Evolutionary conservation across 108 stramenopile species (phyloP), one percentile per base, ranked within the genome.

Genomic region (Asterionellopsis glacialis): DNA sequence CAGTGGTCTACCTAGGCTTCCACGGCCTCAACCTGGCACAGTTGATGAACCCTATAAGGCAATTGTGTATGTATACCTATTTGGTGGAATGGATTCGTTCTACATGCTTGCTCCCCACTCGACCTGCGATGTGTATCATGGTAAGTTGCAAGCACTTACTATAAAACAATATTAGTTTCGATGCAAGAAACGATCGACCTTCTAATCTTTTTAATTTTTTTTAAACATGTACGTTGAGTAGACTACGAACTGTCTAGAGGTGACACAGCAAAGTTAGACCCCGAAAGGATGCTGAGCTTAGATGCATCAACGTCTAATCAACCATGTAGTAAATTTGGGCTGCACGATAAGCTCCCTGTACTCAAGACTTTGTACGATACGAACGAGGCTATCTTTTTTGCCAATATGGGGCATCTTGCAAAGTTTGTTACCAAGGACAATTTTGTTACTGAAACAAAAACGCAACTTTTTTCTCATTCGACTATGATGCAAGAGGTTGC

Each of bases 21-120:
- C 25, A 45, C 13, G 41, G 0, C 53, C 65, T n/a, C 59, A 51
- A 11, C 14, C 38, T 48, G 3, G 48, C 9, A 10, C 55, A 14
- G 57, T 24, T 28, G 33, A 63, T 41, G 28, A 43, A 33, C 23
- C 61, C 4, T 69, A 69, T 58, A 74, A 69, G 56, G 75, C 75
- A 33, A 60, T 76, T 50, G 71, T 76, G 14, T 76, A 68, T 49
- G 57, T 76, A 16, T 53, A 63, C 40, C 43, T 74, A 23, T 52
- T 59, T 45, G 73, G 73, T 23, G 75, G 70, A 19, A 55, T 63
- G 51, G 75, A 76, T 47, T 71, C 69, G n/a, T 75, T 74, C 61
- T 75, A 78, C 45, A 27, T 76, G 55, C 25, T 76, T 0, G 70
- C 61, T 6, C 75, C 75, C 10, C 60, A 65, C 45, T 51, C 59